A percentile compares a stretch with the other conserved stretches of the same genome.
These are phyloP conservation scores for Amanita phalloides DNA, from an alignment of 768 basidiomycete genomes.

Conservation along the genomic window DNA sequence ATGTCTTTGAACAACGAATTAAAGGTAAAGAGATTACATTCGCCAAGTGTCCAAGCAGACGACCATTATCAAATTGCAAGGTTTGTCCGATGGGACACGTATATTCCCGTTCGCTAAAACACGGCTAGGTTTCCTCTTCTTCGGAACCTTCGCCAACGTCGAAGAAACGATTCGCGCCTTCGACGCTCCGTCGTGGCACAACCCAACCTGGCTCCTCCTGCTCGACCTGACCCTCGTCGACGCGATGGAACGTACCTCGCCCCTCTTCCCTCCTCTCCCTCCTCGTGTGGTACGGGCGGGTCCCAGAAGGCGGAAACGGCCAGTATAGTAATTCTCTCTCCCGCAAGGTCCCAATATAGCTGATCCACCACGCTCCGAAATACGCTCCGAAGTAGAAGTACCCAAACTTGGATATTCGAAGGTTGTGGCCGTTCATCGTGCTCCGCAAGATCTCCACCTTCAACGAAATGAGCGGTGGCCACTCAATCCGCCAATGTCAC, in stretches of 20 bases:
- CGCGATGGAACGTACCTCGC: conserved; percentile 70
- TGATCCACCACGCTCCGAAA: conserved; percentile 40
- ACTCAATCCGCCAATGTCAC: conserved; percentile 89
- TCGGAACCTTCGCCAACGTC: conserved; percentile 85
- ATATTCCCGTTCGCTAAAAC: too few relatives aligned
- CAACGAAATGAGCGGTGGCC: conserved; percentile 51
- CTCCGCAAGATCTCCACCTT: conserved; percentile 68
- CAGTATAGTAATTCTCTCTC: conserved; percentile 15
- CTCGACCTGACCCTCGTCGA: conserved; percentile 82
- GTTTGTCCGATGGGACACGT: conserved; percentile 11
- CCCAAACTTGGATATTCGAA: not conserved
- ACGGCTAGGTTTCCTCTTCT: conserved; percentile 54
- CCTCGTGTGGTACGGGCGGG: conserved; percentile 58
- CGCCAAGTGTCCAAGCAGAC: conserved; percentile 91
- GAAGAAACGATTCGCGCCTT: conserved; percentile 77
- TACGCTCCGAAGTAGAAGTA: conserved; percentile 22
- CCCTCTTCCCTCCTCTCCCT: conserved; percentile 19
- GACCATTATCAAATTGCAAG: conserved; percentile 79
- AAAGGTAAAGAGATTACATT: conserved; percentile 75
- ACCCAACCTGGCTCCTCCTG: conserved; percentile 83
- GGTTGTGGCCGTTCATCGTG: conserved; percentile 46
- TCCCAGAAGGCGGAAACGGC: conserved; percentile 48
- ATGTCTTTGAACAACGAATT: conserved; percentile 72
- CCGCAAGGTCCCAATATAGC: not conserved
- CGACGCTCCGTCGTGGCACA: conserved; percentile 58